Percentiles rank a stretch among this genome's conserved stretches.
Evolutionary conservation across 371 early-diverging fungal species (phyloP).

Genomic region (Lichtheimia ramosa): DNA sequence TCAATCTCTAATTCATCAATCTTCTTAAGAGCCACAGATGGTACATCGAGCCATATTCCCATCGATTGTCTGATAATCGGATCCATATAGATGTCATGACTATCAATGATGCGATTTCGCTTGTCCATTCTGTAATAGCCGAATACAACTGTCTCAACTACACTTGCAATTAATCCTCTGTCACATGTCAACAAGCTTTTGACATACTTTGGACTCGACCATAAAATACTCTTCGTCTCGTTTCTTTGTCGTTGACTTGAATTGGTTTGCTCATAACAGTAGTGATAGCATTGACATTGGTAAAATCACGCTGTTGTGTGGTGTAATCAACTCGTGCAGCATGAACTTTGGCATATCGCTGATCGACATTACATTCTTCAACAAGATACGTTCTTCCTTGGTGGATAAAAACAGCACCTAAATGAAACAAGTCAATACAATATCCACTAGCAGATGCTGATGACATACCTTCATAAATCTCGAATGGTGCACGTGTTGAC

Average conservation of each 20-base stretch:
- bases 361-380: conserved; percentile 54
- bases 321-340: conserved; percentile 52
- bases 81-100: conserved; percentile 50
- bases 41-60: conserved; percentile 50
- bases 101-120: conserved; percentile 39
- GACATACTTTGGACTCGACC: conserved; percentile 38
- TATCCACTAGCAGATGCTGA: not conserved
- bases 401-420: conserved; percentile 61
- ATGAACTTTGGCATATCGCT: conserved; percentile 47
- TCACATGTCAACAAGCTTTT: not conserved
- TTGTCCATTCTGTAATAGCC: conserved; percentile 58
- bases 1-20: conserved; percentile 29
- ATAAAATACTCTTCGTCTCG: conserved; percentile 18
- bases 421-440: not conserved
- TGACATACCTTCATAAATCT: conserved; percentile 54
- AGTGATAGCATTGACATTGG: conserved; percentile 46
- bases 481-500: conserved; percentile 50
- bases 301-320: conserved; percentile 53
- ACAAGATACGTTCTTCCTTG: conserved; percentile 59
- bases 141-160: conserved; percentile 54
- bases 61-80: conserved; percentile 35
- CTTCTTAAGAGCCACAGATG: conserved; percentile 15
- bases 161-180: not conserved
- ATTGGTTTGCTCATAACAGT: conserved; percentile 11
- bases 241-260: not conserved